These are phyloP conservation scores for Cladophialophora psammophila DNA, from an alignment of 2,329 filamentous ascomycete genomes.

Conservation along the genomic window DNA sequence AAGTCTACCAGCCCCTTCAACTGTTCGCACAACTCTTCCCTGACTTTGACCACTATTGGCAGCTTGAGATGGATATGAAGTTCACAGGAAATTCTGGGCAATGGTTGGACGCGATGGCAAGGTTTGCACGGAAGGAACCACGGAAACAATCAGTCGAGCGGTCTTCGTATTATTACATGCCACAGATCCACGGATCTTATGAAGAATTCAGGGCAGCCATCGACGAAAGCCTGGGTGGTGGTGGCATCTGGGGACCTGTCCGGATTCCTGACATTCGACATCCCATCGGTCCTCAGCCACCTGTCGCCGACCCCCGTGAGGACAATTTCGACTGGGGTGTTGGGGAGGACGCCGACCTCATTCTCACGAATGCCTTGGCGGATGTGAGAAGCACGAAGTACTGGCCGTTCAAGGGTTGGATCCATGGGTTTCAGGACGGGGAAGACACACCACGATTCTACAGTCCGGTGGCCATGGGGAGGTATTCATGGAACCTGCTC, in stretches of 20 bases:
- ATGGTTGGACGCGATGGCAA: conserved; percentile 71
- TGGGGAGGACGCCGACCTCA: conserved; percentile 73
- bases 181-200: conserved; percentile 72
- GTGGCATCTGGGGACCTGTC: conserved; percentile 42
- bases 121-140: conserved; percentile 72
- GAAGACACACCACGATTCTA: conserved; percentile 65
- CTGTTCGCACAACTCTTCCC: conserved; percentile 69
- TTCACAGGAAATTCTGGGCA: conserved; percentile 73
- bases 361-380: conserved; percentile 78
- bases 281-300: conserved; percentile 41
- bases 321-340: conserved; percentile 39
- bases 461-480: conserved; percentile 73
- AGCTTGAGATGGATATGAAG: conserved; percentile 73
- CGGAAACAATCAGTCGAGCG: conserved; percentile 78
- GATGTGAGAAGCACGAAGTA: conserved; percentile 70
- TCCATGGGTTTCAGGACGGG: conserved; percentile 68
- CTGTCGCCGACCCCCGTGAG: conserved; percentile 32
- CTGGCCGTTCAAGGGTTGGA: conserved; percentile 74
- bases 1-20: conserved; percentile 64
- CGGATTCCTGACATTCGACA: conserved; percentile 38
- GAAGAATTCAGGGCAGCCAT: conserved; percentile 74
- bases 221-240: conserved; percentile 62
- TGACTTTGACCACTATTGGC: conserved; percentile 72
- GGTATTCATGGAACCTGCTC: conserved; percentile 68
- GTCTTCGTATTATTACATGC: conserved; percentile 77